Evolutionary conservation across 495 filamentous ascomycete genomes (phyloP), one percentile per base, ranked within the genome.

Genomic region (Penicillium waksmanii): DNA sequence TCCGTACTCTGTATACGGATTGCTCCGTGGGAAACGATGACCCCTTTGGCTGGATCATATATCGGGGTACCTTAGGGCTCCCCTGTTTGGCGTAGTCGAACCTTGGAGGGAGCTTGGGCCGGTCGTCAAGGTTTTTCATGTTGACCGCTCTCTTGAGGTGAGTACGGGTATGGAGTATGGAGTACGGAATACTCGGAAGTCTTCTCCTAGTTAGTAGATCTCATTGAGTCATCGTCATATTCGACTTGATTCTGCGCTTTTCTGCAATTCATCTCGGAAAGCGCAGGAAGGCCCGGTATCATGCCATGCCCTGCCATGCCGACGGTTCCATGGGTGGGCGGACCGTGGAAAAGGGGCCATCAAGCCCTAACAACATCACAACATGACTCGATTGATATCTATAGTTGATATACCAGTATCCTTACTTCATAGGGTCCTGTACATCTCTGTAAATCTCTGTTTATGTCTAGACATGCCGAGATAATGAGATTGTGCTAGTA

Each of bases 81-180:
- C 42, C 42, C 15, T 25, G 46, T 23, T 27, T 48, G 8, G 21
- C 23, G 2, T 48, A 27, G 46, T 23, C 11, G 21, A 48, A 48
- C 46, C 21, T 48, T 48, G 46, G 17, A 48, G 46, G 27, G 46
- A 48, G 46, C 46, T 48, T 27, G 21, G 46, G 46, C 46, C 46
- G 19, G 21, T 9, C 46, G 10, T 23, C 46, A 48, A 48, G 11
- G 46, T 48, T 48, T 48, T 44, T n/a, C 36, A 40, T 17, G 19
- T 27, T 48, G 46, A 48, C 46, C 46, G 46, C 46, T 48, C 46
- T 46, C 15, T 21, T 27, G 21, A 46, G 18, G 42, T 15, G 15
- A n/a, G 40, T 44, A n/a, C 40, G 6, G 3, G 17, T 3, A n/a
- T 1, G 36, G 3, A 38, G 36, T 13, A 12, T 38, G 15, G 36